These are phyloP conservation scores for Monascus ruber DNA, from an alignment of 2,329 filamentous ascomycete species.

Conservation along the genomic window DNA sequence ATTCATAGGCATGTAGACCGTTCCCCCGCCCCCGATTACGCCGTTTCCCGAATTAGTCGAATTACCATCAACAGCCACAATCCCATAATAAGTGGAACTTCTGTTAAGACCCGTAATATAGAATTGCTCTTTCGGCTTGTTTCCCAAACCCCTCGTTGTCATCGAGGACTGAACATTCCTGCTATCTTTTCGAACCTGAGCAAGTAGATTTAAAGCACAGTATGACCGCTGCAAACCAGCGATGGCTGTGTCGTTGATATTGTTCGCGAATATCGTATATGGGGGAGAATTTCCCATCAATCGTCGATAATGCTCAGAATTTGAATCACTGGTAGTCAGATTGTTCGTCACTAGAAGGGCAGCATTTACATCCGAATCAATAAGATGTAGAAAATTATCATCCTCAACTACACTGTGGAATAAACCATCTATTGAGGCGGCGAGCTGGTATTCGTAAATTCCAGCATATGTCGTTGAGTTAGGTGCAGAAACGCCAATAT, in stretches of 20 bases:
- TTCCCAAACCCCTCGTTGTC: constrained; percentile 55
- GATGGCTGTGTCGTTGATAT: constrained; percentile 47
- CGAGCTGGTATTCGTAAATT: constrained; percentile 68
- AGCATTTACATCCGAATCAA: constrained; percentile 73
- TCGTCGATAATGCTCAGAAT: constrained; percentile 38
- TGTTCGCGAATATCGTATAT: constrained; percentile 67
- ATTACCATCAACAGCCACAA: constrained; percentile 54
- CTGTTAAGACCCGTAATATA: constrained; percentile 65
- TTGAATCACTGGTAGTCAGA: constrained; percentile 39
- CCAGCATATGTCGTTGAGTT: constrained; percentile 52
- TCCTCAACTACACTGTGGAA: constrained; percentile 53
- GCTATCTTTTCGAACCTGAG: constrained; percentile 52
- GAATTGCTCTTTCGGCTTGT: constrained; percentile 75
- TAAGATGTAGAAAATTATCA: constrained; percentile 55
- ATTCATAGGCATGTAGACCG: constrained; percentile 58
- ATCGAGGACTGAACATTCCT: constrained; percentile 52
- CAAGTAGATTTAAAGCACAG: constrained; percentile 62
- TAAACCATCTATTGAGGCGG: constrained; percentile 65
- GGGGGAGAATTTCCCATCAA: constrained; percentile 52
- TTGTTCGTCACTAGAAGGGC: constrained; percentile 71
- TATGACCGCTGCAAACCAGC: constrained; percentile 66
- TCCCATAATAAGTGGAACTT: constrained; percentile 60
- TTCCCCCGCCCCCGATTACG: constrained; percentile 59
- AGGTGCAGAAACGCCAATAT: constrained; percentile 64
- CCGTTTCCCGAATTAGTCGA: constrained; percentile 43